Base-by-base conservation (phyloP, 2,329 filamentous ascomycete genomes). In the Atkinsonella texensis region DNA sequence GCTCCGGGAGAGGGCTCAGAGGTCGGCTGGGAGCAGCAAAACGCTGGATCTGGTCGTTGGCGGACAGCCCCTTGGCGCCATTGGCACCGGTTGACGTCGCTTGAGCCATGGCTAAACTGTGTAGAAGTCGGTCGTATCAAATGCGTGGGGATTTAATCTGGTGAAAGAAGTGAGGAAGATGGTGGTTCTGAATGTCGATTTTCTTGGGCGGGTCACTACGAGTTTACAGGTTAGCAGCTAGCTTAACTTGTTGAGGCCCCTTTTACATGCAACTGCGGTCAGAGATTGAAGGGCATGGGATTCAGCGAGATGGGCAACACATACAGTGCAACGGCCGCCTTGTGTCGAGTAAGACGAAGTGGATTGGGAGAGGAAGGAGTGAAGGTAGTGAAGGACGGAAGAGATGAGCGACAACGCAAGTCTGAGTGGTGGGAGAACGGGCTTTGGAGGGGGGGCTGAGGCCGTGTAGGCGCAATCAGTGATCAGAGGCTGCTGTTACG, bases 31-130 rank as follows among this genome's bases (percentile, higher is more conserved):
- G 89, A 65, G 91, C 89, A 63, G 84, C 81, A 73, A 98, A 98
- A 63, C 93, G 89, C 72, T 87, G 85, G 75, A 98, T 97, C 77
- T 97, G 97, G 79, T 98, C 93, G 79, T 98, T 96, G 72, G 88
- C 90, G 68, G 86, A 89, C 58, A 78, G 67, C 58, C 73, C 73
- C 61, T 74, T 67, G 63, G 69, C 69, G 66, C 75, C 74, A 65
- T 73, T 75, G 63, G 70, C 69, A 65, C 71, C 70, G 62, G 70
- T 72, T 57, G 73, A 63, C 61, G 73, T 65, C 58, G 74, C 69
- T 57, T 57, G 57, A 70, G 79, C 72, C 77, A 84, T 85, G 65
- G 43, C 52, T 53, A 48, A 50, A 35, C 11, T 55, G 53, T 49
- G 46, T 23, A 44, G 10, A 28, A 4, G 12, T 50, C 55, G 55